Base-by-base conservation (phyloP, 2,329 filamentous ascomycete species). In the Nigrograna mackinnonii region DNA sequence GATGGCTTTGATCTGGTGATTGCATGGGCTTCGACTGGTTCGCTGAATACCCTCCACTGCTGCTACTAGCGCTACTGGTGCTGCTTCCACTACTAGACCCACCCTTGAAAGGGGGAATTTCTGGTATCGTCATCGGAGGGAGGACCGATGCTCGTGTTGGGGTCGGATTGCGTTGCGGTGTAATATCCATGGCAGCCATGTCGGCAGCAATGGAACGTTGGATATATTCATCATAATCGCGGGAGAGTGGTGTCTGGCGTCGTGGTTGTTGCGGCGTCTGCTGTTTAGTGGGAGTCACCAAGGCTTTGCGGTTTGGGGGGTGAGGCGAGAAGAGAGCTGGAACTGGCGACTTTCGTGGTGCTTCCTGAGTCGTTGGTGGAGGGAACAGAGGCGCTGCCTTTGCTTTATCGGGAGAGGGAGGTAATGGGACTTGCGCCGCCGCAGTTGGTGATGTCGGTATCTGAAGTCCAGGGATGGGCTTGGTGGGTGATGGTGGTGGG, bases 201-300 rank as follows among this genome's bases (percentile, higher is more conserved):
- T 67, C 63, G 6, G 52, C 53, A 9, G 71, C 71, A 34, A 77
- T 76, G 6, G 68, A 70, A 35, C 73, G 70, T 51, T 77, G 74
- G n/a, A 77, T 54, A 41, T 72, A 76, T 24, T 75, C 73, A 41
- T 77, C 73, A 38, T 64, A 67, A 11, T 67, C 65, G 24, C 62
- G 58, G 20, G 58, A 55, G 4, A 67, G 55, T 18, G 64, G 64
- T 32, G 64, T 67, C 37, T 66, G 62, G 19, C 60, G 55, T 22
- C 60, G 58, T 13, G 52, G 50, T 31, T 57, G 62, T 36, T 63
- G 48, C 16, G 53, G 62, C 18, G 67, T 64, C 21, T 61, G 58
- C 16, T 62, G 65, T 42, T 67, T 64, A 7, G 58, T 58, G 5
- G 63, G 63, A 1, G 57, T 66, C 6, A 55, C 52, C 11, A 66